Evolutionary conservation across 352 stramenopile genomes (phyloP).

Genomic region (Globisporangium yorkense): DNA sequence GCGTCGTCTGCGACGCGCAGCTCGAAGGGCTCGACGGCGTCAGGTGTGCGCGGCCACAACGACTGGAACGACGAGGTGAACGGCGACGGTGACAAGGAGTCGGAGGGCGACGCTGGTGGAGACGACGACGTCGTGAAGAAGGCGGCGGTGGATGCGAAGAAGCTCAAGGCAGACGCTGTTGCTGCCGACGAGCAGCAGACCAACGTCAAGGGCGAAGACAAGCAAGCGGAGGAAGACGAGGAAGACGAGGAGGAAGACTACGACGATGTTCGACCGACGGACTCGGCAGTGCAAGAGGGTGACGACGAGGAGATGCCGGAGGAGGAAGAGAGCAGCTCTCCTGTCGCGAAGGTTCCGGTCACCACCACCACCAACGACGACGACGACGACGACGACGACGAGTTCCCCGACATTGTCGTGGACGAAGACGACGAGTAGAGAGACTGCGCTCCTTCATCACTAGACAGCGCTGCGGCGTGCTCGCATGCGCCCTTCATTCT

Average conservation of each 20-base stretch:
- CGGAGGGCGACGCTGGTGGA: conserved; percentile 25
- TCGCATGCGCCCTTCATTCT: conserved; percentile 1
- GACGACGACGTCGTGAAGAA: conserved; percentile 11
- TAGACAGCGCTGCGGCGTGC: background rate
- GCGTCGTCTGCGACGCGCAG: conserved; percentile 2
- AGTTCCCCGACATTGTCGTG: conserved; percentile 81
- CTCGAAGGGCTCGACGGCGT: background rate
- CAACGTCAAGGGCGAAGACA: conserved; percentile 3
- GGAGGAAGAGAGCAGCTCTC: background rate
- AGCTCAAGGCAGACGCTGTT: conserved; percentile 18
- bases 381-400: conserved; percentile 50
- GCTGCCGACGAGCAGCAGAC: conserved; percentile 17
- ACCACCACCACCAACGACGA: conserved; percentile 10
- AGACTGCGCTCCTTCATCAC: background rate
- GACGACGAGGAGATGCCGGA: background rate
- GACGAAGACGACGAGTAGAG: conserved; percentile 52
- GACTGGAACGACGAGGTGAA: conserved; percentile 30
- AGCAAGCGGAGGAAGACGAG: conserved; percentile 42
- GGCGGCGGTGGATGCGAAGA: conserved; percentile 11
- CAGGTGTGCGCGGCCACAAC: conserved; percentile 23
- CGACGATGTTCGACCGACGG: conserved; percentile 8
- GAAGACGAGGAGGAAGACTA: conserved; percentile 11
- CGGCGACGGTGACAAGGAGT: conserved; percentile 9
- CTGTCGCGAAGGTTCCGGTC: background rate
- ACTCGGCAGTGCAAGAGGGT: background rate